Conservation (phyloP, 164 flowering plant species). For the Vitis rupestris region DNA sequence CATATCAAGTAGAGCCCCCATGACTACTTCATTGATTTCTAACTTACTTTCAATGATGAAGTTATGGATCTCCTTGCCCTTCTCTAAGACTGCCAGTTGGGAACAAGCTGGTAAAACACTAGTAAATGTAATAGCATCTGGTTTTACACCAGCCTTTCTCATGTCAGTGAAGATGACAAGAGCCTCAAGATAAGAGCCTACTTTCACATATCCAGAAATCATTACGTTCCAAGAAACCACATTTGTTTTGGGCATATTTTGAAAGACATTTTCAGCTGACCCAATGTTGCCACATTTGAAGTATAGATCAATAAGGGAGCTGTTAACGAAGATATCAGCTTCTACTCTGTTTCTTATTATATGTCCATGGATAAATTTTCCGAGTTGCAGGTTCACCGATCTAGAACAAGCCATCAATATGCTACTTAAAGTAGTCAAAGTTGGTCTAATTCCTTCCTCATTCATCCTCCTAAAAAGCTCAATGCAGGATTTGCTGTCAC, state of each 20-base stretch:
- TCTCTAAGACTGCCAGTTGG: constrained; percentile 57
- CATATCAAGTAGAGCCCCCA: constrained; percentile 78
- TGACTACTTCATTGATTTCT: constrained; percentile 48
- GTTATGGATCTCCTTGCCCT: constrained; percentile 63
- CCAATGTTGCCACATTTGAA: constrained; percentile 53
- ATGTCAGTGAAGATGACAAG: constrained; percentile 43
- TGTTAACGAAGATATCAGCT: constrained; percentile 35
- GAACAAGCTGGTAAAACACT: constrained; percentile 67
- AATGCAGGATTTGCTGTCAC: constrained; percentile 55
- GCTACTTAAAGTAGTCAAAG: constrained; percentile 55
- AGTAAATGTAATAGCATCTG: constrained; percentile 62
- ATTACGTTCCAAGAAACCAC: constrained; percentile 67
- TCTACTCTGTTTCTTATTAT: constrained; percentile 39
- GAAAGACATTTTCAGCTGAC: constrained; percentile 53
- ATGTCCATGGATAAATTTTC: constrained; percentile 68
- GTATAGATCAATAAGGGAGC: constrained; percentile 61
- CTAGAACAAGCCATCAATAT: constrained; percentile 56
- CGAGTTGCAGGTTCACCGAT: constrained; percentile 42
- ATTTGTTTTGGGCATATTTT: constrained; percentile 30
- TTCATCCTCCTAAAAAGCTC: constrained; percentile 56
- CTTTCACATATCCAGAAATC: constrained; percentile 64
- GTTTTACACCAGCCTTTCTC: constrained; percentile 36
- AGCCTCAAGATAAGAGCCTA: constrained; percentile 54
- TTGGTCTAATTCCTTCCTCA: constrained; percentile 41
- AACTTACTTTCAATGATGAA: constrained; percentile 34